Evolutionary conservation across 2,329 filamentous ascomycete genomes (phyloP), one percentile per base, ranked within the genome.

Genomic region (Cordyceps javanica): DNA sequence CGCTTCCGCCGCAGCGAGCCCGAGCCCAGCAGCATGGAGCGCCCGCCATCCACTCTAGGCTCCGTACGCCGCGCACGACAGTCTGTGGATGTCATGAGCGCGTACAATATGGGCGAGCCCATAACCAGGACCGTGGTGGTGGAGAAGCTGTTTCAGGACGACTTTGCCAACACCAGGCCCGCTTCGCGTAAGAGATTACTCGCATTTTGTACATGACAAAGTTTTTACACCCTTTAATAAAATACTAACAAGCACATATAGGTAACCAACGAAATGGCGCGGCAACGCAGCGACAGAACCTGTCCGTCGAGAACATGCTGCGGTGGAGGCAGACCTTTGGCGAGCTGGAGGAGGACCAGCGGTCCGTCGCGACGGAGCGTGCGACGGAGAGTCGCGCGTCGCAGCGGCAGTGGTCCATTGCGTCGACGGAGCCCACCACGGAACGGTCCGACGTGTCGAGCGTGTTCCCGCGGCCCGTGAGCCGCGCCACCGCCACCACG

Each of bases 401-500:
- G 6, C 36, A 48, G 10, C 51, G 60, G 10, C 70, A 72, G 19
- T 75, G 69, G 68, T 78, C 76, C 5, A 65, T 74, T 10, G 73
- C 74, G 3, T 79, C 76, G 0, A 68, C 73, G 9, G 75, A 75
- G 3, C 72, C 70, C 2, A n/a, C n/a, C n/a, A 66, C 69, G 14
- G 61, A 61, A 9, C 28, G 55, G 2, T 75, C 75, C 4, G 75
- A 72, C 51, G 63, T 68, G 25, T 73, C 72, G 55, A 77, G 75
- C 14, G 74, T 73, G 46, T 73, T 72, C n/a, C 64, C 60, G 3
- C 67, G 73, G 2, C 73, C 75, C 1, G 69, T 69, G 28, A 78
- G 76, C 2, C 71, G 69, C 25, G 74, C 77, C 56, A 79, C 77
- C 0, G 70, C 73, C 9, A 73, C 71, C 28, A 79, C 77, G 0